phyloP scores from a whole-genome alignment of 108 stramenopile species.

The Schizochytrium sp. region DNA sequence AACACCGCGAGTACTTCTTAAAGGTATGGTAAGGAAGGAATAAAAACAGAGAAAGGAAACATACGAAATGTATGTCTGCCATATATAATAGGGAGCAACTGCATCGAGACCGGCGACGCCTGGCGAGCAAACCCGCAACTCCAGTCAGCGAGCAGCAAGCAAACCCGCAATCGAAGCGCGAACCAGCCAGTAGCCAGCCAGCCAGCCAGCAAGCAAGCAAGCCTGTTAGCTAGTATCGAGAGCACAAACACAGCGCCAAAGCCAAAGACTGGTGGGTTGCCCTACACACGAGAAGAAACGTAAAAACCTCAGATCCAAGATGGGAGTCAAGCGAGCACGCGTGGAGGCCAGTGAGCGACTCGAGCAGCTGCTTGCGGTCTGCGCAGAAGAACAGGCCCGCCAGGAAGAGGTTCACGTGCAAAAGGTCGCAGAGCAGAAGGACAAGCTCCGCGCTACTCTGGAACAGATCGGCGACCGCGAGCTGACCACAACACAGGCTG shows the following conservation, averaged over 20 bases:
- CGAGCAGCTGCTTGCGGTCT: slow-evolving; percentile 51
- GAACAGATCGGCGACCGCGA: not conserved
- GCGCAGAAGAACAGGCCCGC: slow-evolving; percentile 42
- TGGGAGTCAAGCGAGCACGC: slow-evolving; percentile 42
- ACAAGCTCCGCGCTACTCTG: slow-evolving; percentile 24
- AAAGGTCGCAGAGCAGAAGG: not conserved
- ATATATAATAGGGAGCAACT: too few relatives aligned
- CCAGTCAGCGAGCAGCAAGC: not conserved
- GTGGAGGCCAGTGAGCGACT: not conserved
- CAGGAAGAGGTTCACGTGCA: not conserved
- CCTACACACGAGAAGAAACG: too few relatives aligned
- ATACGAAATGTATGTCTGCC: too few relatives aligned
- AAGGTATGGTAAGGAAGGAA: too few relatives aligned
- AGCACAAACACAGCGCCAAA: not conserved
- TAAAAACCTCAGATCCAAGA: not conserved
- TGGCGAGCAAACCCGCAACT: not conserved
- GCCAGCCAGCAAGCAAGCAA: not conserved
- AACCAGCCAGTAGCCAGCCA: not conserved
- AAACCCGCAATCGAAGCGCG: not conserved
- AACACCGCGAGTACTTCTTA: too few relatives aligned
- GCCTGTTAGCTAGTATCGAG: not conserved
- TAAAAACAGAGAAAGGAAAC: too few relatives aligned
- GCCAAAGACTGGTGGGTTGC: not conserved
- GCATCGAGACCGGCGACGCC: too few relatives aligned
- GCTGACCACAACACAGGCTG: slow-evolving; percentile 17